Conservation (phyloP, 2,329 filamentous ascomycete genomes). For the Colletotrichum tropicicola region DNA sequence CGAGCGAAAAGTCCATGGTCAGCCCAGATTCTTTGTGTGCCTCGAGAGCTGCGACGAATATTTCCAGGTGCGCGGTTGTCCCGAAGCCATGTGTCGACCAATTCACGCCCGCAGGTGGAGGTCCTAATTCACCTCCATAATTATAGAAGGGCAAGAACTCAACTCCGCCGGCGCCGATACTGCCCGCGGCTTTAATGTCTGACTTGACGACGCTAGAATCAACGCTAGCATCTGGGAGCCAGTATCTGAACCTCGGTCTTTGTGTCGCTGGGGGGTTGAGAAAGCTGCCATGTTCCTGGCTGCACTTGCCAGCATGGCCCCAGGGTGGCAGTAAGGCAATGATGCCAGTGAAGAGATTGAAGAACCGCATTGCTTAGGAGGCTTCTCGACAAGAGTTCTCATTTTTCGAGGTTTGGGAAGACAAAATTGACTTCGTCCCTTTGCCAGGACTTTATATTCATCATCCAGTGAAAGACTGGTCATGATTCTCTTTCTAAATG, state of each 20-base stretch:
- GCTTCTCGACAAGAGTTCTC: not conserved
- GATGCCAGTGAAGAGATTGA: not conserved
- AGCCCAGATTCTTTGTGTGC: constrained; percentile 40
- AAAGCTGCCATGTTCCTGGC: constrained; percentile 47
- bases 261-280: constrained; percentile 48
- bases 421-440: not conserved
- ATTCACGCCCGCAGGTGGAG: constrained; percentile 33
- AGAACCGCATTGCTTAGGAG: not conserved
- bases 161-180: constrained; percentile 35
- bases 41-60: constrained; percentile 8
- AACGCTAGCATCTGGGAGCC: constrained; percentile 38
- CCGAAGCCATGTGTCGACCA: constrained; percentile 52
- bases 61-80: constrained; percentile 36
- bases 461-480: too few species aligned
- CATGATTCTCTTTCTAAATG: too few species aligned
- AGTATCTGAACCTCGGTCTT: constrained; percentile 35
- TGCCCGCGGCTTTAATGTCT: constrained; percentile 32
- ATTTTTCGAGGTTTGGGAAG: not conserved
- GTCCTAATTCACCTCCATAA: constrained; percentile 30
- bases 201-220: constrained; percentile 20
- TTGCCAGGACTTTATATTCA: too few species aligned
- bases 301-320: not conserved
- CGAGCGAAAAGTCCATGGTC: constrained; percentile 54
- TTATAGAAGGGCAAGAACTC: constrained; percentile 38
- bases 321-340: not conserved